These are phyloP conservation scores for Nannochloris sp. DNA, from an alignment of 139 green algal species.

Conservation along the genomic window DNA sequence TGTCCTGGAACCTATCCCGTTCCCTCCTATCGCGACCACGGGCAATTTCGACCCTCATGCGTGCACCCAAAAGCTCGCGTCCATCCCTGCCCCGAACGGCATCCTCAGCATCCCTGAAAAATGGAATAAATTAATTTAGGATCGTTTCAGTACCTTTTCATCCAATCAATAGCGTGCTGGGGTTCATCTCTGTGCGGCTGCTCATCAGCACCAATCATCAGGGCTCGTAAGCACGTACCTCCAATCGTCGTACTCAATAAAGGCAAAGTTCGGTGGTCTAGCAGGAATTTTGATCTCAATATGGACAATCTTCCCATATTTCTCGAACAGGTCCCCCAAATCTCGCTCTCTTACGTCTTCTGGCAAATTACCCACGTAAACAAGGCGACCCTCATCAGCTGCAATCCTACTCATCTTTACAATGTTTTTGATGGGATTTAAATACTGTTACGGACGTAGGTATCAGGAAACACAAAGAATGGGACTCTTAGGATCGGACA, in stretches of 20 bases:
- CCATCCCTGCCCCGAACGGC: slow-evolving; percentile 76
- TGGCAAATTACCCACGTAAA: slow-evolving; percentile 70
- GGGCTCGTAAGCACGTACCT: slow-evolving; percentile 24
- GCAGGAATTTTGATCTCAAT: slow-evolving; percentile 82
- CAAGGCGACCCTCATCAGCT: slow-evolving; percentile 22
- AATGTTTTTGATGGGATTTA: neutral
- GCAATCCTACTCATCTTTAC: slow-evolving; percentile 16
- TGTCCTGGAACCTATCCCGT: slow-evolving; percentile 4
- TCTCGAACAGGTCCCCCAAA: slow-evolving; percentile 78
- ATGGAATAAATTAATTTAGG: neutral
- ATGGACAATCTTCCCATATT: slow-evolving; percentile 71
- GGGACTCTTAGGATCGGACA: too few species aligned
- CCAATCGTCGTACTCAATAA: slow-evolving; percentile 75
- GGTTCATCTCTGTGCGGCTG: too few species aligned
- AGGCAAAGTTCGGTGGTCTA: slow-evolving; percentile 73
- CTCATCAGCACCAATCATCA: neutral
- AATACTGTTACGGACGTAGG: too few species aligned
- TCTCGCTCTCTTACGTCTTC: slow-evolving; percentile 74
- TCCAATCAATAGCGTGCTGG: too few species aligned
- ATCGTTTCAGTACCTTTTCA: neutral
- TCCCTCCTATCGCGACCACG: slow-evolving; percentile 5
- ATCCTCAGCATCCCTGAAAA: slow-evolving; percentile 69
- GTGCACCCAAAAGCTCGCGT: slow-evolving; percentile 77
- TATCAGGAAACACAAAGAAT: too few species aligned
- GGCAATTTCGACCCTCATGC: slow-evolving; percentile 61